Percentiles rank a stretch among this genome's conserved stretches.
These are phyloP conservation scores for Alternaria postmessia DNA, from an alignment of 2,329 filamentous ascomycete genomes.

Conservation along the genomic window DNA sequence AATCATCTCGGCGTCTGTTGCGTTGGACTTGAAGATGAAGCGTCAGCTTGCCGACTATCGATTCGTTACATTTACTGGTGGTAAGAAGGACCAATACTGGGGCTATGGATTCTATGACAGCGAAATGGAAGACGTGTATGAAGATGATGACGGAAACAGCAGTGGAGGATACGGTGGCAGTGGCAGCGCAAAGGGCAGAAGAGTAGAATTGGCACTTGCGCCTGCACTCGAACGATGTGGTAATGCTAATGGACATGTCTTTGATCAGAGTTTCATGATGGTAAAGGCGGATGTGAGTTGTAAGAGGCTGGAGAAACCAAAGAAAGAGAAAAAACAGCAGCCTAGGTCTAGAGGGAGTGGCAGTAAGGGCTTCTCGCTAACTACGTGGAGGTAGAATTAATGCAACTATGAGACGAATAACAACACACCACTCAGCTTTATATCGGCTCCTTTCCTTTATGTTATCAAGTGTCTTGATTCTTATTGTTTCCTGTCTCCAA, in stretches of 20 bases:
- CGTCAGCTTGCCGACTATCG: constrained; percentile 48
- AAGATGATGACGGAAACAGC: constrained; percentile 32
- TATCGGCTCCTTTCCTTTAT: neutral
- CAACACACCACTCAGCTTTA: neutral
- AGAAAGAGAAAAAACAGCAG: constrained; percentile 27
- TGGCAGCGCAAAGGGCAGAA: constrained; percentile 26
- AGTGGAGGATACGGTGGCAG: constrained; percentile 20
- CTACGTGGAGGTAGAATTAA: constrained; percentile 19
- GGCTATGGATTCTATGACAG: constrained; percentile 49
- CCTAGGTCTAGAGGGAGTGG: constrained; percentile 20
- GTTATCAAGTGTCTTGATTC: neutral
- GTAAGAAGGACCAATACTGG: constrained; percentile 43
- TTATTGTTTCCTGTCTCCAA: neutral
- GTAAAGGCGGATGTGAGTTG: constrained; percentile 51
- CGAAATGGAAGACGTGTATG: constrained; percentile 50
- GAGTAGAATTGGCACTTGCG: constrained; percentile 47
- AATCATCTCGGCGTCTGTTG: constrained; percentile 48
- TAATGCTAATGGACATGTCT: constrained; percentile 50
- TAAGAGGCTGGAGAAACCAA: constrained; percentile 35
- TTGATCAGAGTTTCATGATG: constrained; percentile 49
- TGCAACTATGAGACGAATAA: neutral
- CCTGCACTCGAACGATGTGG: constrained; percentile 50
- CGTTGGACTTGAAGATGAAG: constrained; percentile 50
- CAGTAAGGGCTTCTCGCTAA: constrained; percentile 14
- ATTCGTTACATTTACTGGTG: constrained; percentile 49